These are phyloP conservation scores for Leucogyrophana mollusca DNA, from an alignment of 768 basidiomycete species.

Conservation along the genomic window DNA sequence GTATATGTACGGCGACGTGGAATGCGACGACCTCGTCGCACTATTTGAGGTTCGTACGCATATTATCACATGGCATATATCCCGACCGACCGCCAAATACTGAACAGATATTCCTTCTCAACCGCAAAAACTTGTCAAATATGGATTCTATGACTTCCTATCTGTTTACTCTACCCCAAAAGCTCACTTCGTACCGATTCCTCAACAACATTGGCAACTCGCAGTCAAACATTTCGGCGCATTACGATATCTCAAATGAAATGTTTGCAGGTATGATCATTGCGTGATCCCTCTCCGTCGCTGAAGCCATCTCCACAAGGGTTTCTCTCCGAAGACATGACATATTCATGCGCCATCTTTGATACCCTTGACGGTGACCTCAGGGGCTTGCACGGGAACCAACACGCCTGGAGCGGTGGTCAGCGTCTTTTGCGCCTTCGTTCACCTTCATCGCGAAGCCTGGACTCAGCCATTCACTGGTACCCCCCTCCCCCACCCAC, in stretches of 20 bases:
- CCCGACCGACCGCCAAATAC: no score
- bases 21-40: slow-evolving; percentile 61
- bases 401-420: slow-evolving; percentile 36
- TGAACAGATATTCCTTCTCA: slow-evolving; percentile 61
- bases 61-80: neutral
- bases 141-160: slow-evolving; percentile 50
- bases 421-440: slow-evolving; percentile 31
- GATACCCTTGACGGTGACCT: slow-evolving; percentile 61
- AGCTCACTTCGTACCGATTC: slow-evolving; percentile 58
- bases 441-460: slow-evolving; percentile 22
- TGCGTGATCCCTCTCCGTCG: neutral
- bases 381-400: slow-evolving; percentile 17
- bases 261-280: slow-evolving; percentile 58
- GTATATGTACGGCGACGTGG: slow-evolving; percentile 77
- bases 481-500: slow-evolving; percentile 8
- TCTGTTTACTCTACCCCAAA: slow-evolving; percentile 52
- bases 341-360: slow-evolving; percentile 74
- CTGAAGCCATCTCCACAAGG: slow-evolving; percentile 26
- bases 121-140: slow-evolving; percentile 47
- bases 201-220: slow-evolving; percentile 66
- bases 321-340: slow-evolving; percentile 71
- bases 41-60: slow-evolving; percentile 54
- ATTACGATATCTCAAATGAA: slow-evolving; percentile 77
- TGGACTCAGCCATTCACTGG: slow-evolving; percentile 1
- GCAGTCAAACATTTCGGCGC: slow-evolving; percentile 67